Evolutionary conservation across 2,329 filamentous ascomycete species (phyloP), one percentile per base, ranked within the genome.

Genomic region (Dichotomopilus funicola): DNA sequence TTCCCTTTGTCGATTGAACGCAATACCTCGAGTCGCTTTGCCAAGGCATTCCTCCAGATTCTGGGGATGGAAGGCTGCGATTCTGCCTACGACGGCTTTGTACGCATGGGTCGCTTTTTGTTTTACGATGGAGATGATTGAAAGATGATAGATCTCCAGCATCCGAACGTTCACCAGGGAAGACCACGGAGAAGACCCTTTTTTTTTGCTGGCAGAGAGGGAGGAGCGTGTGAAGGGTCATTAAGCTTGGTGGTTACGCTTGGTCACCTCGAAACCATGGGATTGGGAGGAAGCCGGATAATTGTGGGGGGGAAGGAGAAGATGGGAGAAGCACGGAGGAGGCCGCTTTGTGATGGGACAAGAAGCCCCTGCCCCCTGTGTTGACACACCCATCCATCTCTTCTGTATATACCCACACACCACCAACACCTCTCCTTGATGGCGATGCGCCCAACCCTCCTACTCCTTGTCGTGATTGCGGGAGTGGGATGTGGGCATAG

Each of bases 1-100:
- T 57, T 56, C 58, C 54, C 45, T 57, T 60, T 53, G 56, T 57
- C 50, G 34, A 48, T n/a, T 54, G 48, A 49, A 42, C 41, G 50
- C 47, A 51, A 55, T 53, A 49, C 51, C 47, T 43, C 27, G 19
- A 27, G 19, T 27, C 19, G 19, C 19, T 27, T 27, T 27, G 19
- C 19, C 19, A 27, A 27, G 19, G 19, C 19, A 27, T 27, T 3
- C 19, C 19, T 27, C 19, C 19, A 27, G 19, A 27, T 27, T 27
- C 19, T 27, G 19, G 19, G 19, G 19, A 3, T 27, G 19, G 19
- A 27, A 27, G 19, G 19, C 19, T 27, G 19, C 19, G 19, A 27
- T 27, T 27, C 19, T 27, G 19, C 19, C 19, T 27, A 27, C 19
- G 19, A 27, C 19, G 19, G 19, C 19, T 27, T 27, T 27, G 19